Base-by-base conservation (phyloP, 176 grass and related monocot genomes). In the Poa annua region DNA sequence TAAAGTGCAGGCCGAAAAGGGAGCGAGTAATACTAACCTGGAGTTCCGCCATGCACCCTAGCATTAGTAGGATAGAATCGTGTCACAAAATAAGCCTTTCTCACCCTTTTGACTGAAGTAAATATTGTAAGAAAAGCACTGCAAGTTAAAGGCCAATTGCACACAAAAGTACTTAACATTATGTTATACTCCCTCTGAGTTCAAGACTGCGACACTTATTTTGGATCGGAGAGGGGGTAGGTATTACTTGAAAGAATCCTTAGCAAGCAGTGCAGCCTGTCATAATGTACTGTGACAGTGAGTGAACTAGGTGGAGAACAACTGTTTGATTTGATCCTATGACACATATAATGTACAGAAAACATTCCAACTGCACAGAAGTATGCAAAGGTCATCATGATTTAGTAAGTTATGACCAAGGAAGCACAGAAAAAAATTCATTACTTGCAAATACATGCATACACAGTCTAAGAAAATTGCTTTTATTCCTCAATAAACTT, bases 401-500 rank as follows among this genome's bases (percentile, higher is more conserved):
- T 64, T 64, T 33, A 33, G 60, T 32, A 15, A 63, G 24, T 62
- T 16, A 64, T 33, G 61, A 64, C 16, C 25, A 64, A 33, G 13
- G 61, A 64, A 13, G 14, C 26, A 64, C 11, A 64, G 13, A 1
- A 64, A 33, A 64, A 5, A 64, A 33, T 64, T 32, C 26, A 64
- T 26, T 64, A 33, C 4, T 33, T 64, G 26, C 26, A 64, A 33
- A 64, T 16, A 64, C 13, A 33, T 64, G 61, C 25, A 33, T 64
- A 64, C 26, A 16, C 61, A 64, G 33, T 64, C 13, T 33, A 33
- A 64, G 61, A 33, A 64, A 29, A 64, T 33, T 64, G 61, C 12
- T 64, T 64, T 64, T 64, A 64, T 55, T 79, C 74, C 65, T 73
- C 74, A 38, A 88, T 81, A 12, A 84, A 82, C 20, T 66, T 85